phyloP scores from a whole-genome alignment of 1,139 yeast species.

The Yamadazyma jaroonii region DNA sequence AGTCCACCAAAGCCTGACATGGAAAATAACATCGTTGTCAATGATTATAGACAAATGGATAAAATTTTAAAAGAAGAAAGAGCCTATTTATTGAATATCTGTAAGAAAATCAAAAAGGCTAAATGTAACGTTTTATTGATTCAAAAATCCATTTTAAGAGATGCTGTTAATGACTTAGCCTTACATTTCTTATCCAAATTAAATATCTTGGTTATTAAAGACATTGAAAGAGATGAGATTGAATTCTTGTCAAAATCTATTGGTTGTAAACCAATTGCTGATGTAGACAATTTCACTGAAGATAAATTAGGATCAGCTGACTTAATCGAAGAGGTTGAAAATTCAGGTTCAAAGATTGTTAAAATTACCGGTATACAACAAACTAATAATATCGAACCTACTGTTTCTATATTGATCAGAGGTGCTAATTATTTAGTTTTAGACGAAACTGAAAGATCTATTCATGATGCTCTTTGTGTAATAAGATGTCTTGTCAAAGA shows the following conservation, averaged over 20 bases:
- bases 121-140: conserved; percentile 92
- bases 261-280: conserved; percentile 96
- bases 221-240: conserved; percentile 94
- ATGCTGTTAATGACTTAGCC: conserved; percentile 95
- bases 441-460: conserved; percentile 94
- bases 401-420: conserved; percentile 88
- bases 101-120: conserved; percentile 94
- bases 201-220: conserved; percentile 91
- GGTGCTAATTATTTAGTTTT: conserved; percentile 90
- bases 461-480: conserved; percentile 97
- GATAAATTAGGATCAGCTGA: conserved; percentile 92
- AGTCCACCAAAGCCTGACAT: conserved; percentile 99
- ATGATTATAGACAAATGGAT: conserved; percentile 98
- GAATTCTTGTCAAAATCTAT: conserved; percentile 89
- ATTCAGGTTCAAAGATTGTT: conserved; percentile 90
- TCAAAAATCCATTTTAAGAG: conserved; percentile 93
- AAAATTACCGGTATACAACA: conserved; percentile 73
- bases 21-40: conserved; percentile 96
- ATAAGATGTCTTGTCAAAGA: conserved; percentile 93
- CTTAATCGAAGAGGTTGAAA: conserved; percentile 85
- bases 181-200: conserved; percentile 90
- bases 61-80: conserved; percentile 96
- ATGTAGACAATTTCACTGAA: conserved; percentile 86
- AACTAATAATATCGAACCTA: conserved; percentile 45
- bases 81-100: conserved; percentile 87